Evolutionary conservation across 495 filamentous ascomycete species (phyloP).

Genomic region (Thermochaetoides thermophila): DNA sequence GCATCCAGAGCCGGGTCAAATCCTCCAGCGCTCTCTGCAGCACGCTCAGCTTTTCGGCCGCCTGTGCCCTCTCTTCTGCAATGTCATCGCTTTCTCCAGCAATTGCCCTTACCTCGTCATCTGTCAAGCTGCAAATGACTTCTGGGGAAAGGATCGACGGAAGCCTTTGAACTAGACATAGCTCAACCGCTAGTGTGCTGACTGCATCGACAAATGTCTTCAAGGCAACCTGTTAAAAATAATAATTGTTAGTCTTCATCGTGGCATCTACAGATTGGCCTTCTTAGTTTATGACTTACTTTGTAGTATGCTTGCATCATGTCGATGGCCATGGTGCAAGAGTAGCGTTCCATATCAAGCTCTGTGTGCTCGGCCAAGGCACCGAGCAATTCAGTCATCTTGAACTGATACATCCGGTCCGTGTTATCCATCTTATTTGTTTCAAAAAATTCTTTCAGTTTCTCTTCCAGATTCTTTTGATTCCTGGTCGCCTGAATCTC

Average conservation of each 20-base stretch:
- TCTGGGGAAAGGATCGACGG: conserved; percentile 2
- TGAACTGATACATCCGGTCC: not conserved
- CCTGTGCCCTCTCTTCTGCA: not conserved
- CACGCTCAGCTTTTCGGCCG: not conserved
- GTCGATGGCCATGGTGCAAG: conserved; percentile 5
- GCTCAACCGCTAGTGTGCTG: conserved; percentile 4
- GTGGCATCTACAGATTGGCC: not conserved
- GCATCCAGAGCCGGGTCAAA: too few species aligned
- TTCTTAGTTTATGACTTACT: not conserved
- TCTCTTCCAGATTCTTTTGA: not conserved
- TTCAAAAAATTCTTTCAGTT: not conserved
- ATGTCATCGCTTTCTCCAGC: conserved; percentile 1
- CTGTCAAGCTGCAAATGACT: not conserved
- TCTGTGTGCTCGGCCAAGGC: not conserved
- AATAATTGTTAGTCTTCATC: not conserved
- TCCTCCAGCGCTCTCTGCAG: conserved; percentile 3
- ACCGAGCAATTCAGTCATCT: not conserved
- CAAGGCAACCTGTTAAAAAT: conserved; percentile 1
- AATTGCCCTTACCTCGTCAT: not conserved
- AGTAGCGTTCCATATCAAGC: conserved; percentile 5
- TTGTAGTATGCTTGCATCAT: conserved; percentile 6
- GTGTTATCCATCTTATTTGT: not conserved
- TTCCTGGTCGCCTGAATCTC: not conserved
- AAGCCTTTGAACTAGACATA: conserved; percentile 1
- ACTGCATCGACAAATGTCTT: conserved; percentile 1